Base-by-base conservation (phyloP, 192 early-diverging fungal genomes). In the Chytriomyces sp. region DNA sequence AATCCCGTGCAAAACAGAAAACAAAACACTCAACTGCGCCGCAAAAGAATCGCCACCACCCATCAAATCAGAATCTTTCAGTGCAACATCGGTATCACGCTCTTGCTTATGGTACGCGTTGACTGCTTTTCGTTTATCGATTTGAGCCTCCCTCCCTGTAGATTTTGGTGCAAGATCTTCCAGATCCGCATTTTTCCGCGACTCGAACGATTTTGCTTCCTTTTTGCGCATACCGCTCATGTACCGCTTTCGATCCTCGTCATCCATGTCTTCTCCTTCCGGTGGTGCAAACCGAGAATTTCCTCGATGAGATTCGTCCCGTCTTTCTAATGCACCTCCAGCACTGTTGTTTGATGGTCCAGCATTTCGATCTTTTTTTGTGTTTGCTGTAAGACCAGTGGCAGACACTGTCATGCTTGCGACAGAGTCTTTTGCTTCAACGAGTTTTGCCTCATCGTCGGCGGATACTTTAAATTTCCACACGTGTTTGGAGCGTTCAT, bases 161-260 rank as follows among this genome's bases (percentile, higher is more conserved):
- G 83, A 84, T 67, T 89, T 91, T 16, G 93, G 93, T 5, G 82
- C 89, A 0, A 92, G 69, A 77, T 92, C 92, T 23, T 94, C 91
- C 23, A 94, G 48, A 13, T 80, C 82, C 9, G 67, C 78, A 49
- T 87, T 81, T 43, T 87, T 85, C 18, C n/a, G n/a, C 6, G 73
- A 50, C n/a, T 75, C 62, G 28, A 77, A 50, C 0, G 80, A 77
- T 59, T 83, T 88, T 9, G 59, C 23, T 16, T 86, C 86, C 16
- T 82, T 76, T 46, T 86, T 86, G 18, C 80, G 61, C 8, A 71
- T 9, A 0, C 77, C 67, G 1, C 83, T 64, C 48, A 77, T 74
- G 24, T 76, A 72, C 13, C 85, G 84, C 7, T 80, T 76, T 16
- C 78, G 81, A 20, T 91, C 89, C 71, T 87, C 85, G 23, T 82